phyloP scores from a whole-genome alignment of 2,329 filamentous ascomycete genomes.

The Zopfia rhizophila region DNA sequence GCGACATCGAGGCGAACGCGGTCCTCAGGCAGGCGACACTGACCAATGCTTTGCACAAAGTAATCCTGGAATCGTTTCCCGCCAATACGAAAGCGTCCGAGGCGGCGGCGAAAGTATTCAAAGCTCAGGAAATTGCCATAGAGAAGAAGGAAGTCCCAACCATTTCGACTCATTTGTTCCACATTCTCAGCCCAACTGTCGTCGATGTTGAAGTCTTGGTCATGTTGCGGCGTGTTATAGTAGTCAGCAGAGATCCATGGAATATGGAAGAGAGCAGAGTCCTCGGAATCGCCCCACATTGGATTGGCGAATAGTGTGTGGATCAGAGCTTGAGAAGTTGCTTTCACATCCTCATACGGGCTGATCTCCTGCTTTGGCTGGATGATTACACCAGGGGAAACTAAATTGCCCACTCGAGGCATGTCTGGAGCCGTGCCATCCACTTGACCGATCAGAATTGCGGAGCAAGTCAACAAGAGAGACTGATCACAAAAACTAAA shows the following conservation, averaged over 20 bases:
- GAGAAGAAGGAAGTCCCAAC: conserved; percentile 4
- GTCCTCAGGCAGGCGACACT: conserved; percentile 2
- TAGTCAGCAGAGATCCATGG: conserved; percentile 9
- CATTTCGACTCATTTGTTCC: background rate
- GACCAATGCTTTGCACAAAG: conserved; percentile 3
- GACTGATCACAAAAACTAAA: background rate
- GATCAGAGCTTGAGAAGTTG: conserved; percentile 4
- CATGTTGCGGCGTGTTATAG: background rate
- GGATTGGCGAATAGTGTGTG: conserved; percentile 16
- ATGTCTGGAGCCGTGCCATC: conserved; percentile 5
- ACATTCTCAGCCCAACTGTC: background rate
- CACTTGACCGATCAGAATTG: conserved; percentile 4
- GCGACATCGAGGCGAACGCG: background rate
- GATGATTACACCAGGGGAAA: background rate
- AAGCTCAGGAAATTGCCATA: conserved; percentile 1
- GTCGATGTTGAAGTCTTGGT: background rate
- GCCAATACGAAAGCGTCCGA: conserved; percentile 6
- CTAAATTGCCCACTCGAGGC: background rate
- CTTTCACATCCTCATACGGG: conserved; percentile 10
- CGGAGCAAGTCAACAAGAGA: conserved; percentile 4
- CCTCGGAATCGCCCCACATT: conserved; percentile 10
- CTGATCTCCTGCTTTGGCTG: conserved; percentile 3
- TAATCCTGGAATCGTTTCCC: conserved; percentile 8
- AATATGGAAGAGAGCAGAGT: conserved; percentile 11
- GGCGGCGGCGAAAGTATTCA: conserved; percentile 3